Percentiles rank a stretch among this genome's conserved stretches.
Conservation (phyloP, 768 basidiomycete species). For the Auriscalpium orientale region DNA sequence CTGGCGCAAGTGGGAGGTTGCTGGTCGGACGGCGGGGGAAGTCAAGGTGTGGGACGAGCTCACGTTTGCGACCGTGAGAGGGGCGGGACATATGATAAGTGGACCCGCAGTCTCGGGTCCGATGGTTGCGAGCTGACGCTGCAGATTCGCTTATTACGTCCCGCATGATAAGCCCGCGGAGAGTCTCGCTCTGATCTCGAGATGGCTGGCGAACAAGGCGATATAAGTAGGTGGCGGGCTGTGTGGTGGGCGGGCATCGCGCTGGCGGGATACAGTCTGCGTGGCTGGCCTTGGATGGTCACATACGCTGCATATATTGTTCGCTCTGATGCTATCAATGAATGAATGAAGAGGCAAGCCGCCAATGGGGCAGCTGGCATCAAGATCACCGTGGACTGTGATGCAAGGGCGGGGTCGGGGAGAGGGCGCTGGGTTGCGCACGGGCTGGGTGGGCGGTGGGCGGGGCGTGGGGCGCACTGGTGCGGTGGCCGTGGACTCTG, state of each 20-base stretch:
- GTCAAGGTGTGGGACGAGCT: conserved; percentile 49
- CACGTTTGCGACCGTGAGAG: conserved; percentile 56
- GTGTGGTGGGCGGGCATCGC: background rate
- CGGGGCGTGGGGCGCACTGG: too few species aligned
- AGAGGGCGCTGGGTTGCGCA: too few species aligned
- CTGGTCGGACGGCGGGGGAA: conserved; percentile 46
- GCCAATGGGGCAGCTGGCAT: too few species aligned
- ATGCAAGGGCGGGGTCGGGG: too few species aligned
- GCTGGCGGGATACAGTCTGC: background rate
- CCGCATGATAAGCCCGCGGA: conserved; percentile 65
- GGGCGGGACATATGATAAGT: conserved; percentile 60
- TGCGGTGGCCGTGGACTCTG: too few species aligned
- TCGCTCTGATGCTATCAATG: too few species aligned
- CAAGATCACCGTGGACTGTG: too few species aligned
- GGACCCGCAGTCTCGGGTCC: background rate
- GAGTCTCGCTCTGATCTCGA: conserved; percentile 51
- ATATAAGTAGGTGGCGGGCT: too few species aligned
- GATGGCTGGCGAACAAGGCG: conserved; percentile 45
- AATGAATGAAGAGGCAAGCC: too few species aligned
- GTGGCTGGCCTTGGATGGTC: too few species aligned
- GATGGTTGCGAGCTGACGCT: conserved; percentile 4
- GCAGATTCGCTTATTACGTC: conserved; percentile 32
- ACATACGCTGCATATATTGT: too few species aligned
- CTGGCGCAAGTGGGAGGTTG: conserved; percentile 55
- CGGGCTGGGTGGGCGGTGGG: too few species aligned